phyloP scores from a whole-genome alignment of 148 eudicot species.

The Fallopia convolvulus region DNA sequence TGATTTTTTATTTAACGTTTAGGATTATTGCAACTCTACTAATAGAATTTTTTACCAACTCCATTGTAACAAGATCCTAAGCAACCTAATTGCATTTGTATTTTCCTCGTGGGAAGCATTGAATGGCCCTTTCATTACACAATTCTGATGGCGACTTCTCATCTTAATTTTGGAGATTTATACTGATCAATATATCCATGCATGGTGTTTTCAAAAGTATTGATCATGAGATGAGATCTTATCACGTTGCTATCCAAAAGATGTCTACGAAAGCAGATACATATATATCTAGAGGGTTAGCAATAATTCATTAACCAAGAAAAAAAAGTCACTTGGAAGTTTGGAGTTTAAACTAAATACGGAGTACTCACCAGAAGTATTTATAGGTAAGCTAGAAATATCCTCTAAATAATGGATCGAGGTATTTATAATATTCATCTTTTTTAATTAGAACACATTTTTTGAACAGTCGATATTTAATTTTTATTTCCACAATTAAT shows the following conservation, averaged over 20 bases:
- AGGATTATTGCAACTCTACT: no score
- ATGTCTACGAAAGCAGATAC: background rate
- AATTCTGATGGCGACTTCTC: background rate
- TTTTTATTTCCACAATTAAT: no score
- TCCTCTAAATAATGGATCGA: background rate
- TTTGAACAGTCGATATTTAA: background rate
- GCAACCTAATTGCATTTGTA: background rate
- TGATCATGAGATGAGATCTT: background rate
- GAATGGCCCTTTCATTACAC: background rate
- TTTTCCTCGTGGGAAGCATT: slow-evolving; percentile 1
- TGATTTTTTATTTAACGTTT: no score
- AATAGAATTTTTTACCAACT: no score
- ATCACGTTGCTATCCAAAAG: background rate
- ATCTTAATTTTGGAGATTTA: background rate
- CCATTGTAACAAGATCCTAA: no score
- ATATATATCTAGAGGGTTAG: background rate
- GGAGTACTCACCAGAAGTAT: no score
- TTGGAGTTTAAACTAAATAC: background rate
- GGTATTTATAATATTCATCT: background rate
- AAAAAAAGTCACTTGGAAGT: background rate
- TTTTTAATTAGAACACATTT: no score
- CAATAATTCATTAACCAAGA: background rate
- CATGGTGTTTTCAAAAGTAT: background rate
- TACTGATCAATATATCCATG: background rate
- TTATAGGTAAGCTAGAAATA: no score